These are phyloP conservation scores for Spinellus fusiger DNA, from an alignment of 192 early-diverging fungal genomes.

Conservation along the genomic window DNA sequence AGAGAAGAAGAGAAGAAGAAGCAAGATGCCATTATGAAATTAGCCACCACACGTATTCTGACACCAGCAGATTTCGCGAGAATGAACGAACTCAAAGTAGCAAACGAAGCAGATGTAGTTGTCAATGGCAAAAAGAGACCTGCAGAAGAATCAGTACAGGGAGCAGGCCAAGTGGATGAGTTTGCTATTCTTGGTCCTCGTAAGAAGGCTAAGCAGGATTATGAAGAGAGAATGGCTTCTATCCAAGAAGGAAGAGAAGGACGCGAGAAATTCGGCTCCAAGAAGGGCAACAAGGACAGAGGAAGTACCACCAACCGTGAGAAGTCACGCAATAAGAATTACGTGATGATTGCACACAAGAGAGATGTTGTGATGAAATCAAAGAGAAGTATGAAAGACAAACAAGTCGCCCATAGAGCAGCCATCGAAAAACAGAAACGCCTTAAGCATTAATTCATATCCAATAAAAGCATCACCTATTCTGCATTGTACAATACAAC, in stretches of 20 bases:
- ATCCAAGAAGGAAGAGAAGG: slow-evolving; percentile 88
- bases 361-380: slow-evolving; percentile 65
- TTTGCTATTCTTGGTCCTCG: slow-evolving; percentile 49
- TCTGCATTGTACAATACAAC: too few species aligned
- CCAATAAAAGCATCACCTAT: too few species aligned
- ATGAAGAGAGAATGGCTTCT: slow-evolving; percentile 85
- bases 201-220: slow-evolving; percentile 83
- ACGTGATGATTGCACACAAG: slow-evolving; percentile 96
- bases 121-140: slow-evolving; percentile 15
- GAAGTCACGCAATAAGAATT: slow-evolving; percentile 90
- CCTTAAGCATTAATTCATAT: slow-evolving; percentile 46
- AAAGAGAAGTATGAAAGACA: slow-evolving; percentile 70
- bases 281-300: slow-evolving; percentile 78
- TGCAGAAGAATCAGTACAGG: slow-evolving; percentile 2
- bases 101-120: slow-evolving; percentile 50
- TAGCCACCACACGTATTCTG: slow-evolving; percentile 62
- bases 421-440: slow-evolving; percentile 62
- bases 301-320: slow-evolving; percentile 84
- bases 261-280: slow-evolving; percentile 84
- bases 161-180: slow-evolving; percentile 31
- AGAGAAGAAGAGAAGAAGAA: slow-evolving; percentile 41
- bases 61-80: slow-evolving; percentile 89
- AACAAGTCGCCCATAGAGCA: slow-evolving; percentile 54
- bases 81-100: slow-evolving; percentile 69
- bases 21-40: slow-evolving; percentile 37